These are phyloP conservation scores for Rhodotorula sp. DNA, from an alignment of 1,284 basidiomycete genomes.

Conservation along the genomic window DNA sequence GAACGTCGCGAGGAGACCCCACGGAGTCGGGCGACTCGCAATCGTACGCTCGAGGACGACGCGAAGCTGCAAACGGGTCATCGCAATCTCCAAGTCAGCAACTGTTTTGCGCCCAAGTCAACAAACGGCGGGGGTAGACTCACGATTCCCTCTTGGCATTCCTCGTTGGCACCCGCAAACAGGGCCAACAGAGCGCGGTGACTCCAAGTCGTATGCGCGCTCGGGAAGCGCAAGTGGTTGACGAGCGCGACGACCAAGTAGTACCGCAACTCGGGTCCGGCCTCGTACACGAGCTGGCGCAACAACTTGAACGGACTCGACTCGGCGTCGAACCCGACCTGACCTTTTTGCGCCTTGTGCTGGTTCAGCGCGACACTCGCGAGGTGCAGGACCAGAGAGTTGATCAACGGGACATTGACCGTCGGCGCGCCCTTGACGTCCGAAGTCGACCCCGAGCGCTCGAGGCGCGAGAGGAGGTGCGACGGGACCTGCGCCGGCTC, in stretches of 20 bases:
- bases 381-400: conserved; percentile 91
- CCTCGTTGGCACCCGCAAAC: conserved; percentile 72
- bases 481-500: conserved; percentile 60
- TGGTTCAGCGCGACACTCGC: conserved; percentile 85
- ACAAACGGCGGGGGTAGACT: not conserved
- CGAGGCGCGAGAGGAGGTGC: conserved; percentile 76
- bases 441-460: conserved; percentile 53
- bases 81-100: not conserved
- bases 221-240: conserved; percentile 74
- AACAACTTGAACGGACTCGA: conserved; percentile 80
- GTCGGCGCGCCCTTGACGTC: conserved; percentile 54
- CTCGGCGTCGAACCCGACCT: conserved; percentile 71
- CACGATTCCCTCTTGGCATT: conserved; percentile 81
- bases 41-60: conserved; percentile 91
- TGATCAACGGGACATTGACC: conserved; percentile 87
- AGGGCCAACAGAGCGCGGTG: conserved; percentile 81
- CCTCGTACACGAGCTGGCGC: conserved; percentile 73
- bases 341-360: conserved; percentile 74
- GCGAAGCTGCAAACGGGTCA: conserved; percentile 53
- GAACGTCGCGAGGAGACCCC: conserved; percentile 91
- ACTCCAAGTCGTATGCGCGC: conserved; percentile 79
- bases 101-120: not conserved
- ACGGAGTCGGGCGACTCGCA: conserved; percentile 93
- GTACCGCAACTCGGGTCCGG: conserved; percentile 86
- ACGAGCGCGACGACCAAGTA: conserved; percentile 88